A percentile compares a stretch with the other conserved stretches of the same genome.
phyloP scores from a whole-genome alignment of 176 grass and related monocot genomes.

The Phoenix roebelenii region DNA sequence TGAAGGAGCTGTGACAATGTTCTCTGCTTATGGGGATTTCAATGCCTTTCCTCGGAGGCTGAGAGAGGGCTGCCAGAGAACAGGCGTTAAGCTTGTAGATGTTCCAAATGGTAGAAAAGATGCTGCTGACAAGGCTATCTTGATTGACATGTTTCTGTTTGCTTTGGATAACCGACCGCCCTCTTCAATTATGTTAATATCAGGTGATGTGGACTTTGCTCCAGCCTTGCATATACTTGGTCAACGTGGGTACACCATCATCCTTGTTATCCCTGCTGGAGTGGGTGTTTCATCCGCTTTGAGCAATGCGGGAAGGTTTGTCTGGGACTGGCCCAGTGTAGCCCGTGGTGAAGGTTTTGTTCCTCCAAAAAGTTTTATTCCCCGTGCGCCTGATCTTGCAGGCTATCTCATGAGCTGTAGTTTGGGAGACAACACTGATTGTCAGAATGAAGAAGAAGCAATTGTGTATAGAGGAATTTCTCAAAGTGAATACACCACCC shows the following conservation, averaged over 20 bases:
- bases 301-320: slow-evolving; percentile 60
- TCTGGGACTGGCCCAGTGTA: slow-evolving; percentile 78
- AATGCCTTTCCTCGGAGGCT: slow-evolving; percentile 88
- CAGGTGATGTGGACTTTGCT: slow-evolving; percentile 72
- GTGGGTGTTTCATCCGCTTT: slow-evolving; percentile 60
- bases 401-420: slow-evolving; percentile 21
- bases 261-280: slow-evolving; percentile 59
- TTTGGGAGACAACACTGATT: slow-evolving; percentile 21
- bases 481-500: slow-evolving; percentile 29
- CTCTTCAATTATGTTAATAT: slow-evolving; percentile 72
- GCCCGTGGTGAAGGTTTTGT: slow-evolving; percentile 63
- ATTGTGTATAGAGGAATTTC: slow-evolving; percentile 58
- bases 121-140: slow-evolving; percentile 79
- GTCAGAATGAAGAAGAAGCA: slow-evolving; percentile 57
- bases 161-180: slow-evolving; percentile 67
- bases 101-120: slow-evolving; percentile 82
- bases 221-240: slow-evolving; percentile 81
- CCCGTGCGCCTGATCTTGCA: slow-evolving; percentile 26
- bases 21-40: slow-evolving; percentile 93
- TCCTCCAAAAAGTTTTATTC: slow-evolving; percentile 29
- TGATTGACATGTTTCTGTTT: slow-evolving; percentile 86
- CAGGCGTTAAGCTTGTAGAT: slow-evolving; percentile 77
- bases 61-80: slow-evolving; percentile 86
- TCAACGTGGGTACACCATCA: slow-evolving; percentile 62
- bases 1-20: slow-evolving; percentile 60